Evolutionary conservation across 257 asterid species (phyloP).

Genomic region (Thymus quinquecostatus): DNA sequence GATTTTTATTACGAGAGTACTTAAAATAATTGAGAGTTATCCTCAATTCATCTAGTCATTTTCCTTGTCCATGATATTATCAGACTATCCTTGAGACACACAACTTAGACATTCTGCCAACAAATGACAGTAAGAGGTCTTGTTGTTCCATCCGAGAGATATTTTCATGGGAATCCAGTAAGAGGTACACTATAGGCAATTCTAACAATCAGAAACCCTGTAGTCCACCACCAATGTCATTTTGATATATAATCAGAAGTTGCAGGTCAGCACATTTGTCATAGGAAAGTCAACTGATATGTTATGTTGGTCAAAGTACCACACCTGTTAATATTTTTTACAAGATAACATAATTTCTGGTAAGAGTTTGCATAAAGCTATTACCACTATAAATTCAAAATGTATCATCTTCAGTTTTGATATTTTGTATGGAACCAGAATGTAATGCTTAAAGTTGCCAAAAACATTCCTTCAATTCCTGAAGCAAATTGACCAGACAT

Average conservation of each 20-base stretch:
- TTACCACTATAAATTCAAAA: conserved; percentile 24
- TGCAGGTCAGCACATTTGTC: not conserved
- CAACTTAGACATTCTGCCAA: not conserved
- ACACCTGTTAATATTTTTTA: conserved; percentile 9
- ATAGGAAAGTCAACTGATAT: conserved; percentile 3
- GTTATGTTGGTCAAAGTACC: not conserved
- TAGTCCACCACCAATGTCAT: conserved; percentile 23
- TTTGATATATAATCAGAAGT: conserved; percentile 23
- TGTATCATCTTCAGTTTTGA: conserved; percentile 19
- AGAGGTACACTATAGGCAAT: conserved; percentile 9
- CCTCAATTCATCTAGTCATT: conserved; percentile 2
- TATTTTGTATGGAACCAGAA: conserved; percentile 27
- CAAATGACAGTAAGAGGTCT: conserved; percentile 16
- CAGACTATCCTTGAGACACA: conserved; percentile 3
- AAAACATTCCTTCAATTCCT: conserved; percentile 28
- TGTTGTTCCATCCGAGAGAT: conserved; percentile 4
- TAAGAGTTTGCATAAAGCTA: not conserved
- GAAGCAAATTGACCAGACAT: conserved; percentile 18
- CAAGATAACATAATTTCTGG: conserved; percentile 16
- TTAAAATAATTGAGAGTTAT: conserved; percentile 23
- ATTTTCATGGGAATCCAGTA: conserved; percentile 10
- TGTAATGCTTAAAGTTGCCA: conserved; percentile 18
- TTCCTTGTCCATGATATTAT: conserved; percentile 14
- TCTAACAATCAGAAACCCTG: not conserved
- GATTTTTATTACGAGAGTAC: conserved; percentile 5